Conservation (phyloP, 805 yeast species). For the Saccharomycopsis fermentans region DNA sequence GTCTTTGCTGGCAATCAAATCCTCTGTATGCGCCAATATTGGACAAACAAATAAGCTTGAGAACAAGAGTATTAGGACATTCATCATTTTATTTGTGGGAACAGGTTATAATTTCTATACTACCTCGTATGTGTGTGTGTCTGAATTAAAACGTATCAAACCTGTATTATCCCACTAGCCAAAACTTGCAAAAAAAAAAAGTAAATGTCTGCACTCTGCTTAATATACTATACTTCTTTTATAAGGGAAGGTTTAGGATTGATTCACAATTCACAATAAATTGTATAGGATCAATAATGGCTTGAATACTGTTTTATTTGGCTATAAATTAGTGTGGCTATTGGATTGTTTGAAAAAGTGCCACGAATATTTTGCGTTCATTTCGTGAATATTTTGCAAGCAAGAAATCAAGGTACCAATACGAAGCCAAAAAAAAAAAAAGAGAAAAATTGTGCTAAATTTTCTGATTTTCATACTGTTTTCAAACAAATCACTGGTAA, state of each 20-base stretch:
- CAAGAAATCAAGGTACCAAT: neutral
- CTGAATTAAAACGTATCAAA: neutral
- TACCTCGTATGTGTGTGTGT: neutral
- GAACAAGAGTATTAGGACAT: neutral
- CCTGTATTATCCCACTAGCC: too few relatives aligned
- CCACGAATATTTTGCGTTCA: neutral
- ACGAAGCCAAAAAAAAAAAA: neutral
- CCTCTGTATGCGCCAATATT: neutral
- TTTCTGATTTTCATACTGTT: too few relatives aligned
- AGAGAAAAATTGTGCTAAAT: neutral
- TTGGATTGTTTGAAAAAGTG: neutral
- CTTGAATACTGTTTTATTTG: too few relatives aligned
- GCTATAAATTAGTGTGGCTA: too few relatives aligned
- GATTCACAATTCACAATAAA: too few relatives aligned
- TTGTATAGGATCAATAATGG: too few relatives aligned
- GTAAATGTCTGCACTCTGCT: too few relatives aligned
- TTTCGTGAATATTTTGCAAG: neutral
- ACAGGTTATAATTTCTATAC: neutral
- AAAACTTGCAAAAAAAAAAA: too few relatives aligned
- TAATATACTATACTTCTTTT: too few relatives aligned
- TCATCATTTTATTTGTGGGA: neutral
- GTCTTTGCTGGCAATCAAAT: conserved; percentile 3
- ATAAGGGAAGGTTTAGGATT: too few relatives aligned
- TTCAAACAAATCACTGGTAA: too few relatives aligned
- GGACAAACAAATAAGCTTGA: neutral